Base-by-base conservation (phyloP, 176 grass and related monocot genomes). In the Avena sativa region DNA sequence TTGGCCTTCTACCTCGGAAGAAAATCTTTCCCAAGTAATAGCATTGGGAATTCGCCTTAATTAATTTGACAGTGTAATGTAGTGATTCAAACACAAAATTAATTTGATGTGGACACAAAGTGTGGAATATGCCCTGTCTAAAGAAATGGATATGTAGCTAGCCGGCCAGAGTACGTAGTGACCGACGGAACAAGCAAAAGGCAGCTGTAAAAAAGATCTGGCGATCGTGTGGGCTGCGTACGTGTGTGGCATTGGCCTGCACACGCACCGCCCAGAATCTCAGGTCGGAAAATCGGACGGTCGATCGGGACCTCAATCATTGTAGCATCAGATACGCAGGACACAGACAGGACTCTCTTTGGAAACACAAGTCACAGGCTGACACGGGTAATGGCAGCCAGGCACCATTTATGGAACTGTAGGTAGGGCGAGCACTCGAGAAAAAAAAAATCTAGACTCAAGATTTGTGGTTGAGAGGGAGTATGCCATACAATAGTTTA, bases 271-370 rank as follows among this genome's bases (percentile, higher is more conserved):
- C 6, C 5, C 6, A 34, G 64, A 67, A 67, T 67, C 64, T 67
- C 36, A 38, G 36, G 36, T 38, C 28, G 28, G 32, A 38, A 19
- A 38, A 38, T 69, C 32, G 65, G 65, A 69, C 30, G 65, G 32
- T 66, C 9, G 26, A 66, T 69, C 30, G 65, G 30, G 65, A 69
- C 65, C 30, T 69, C 30, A 69, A 69, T 69, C 65, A 69, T 69
- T 38, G 65, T 4, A 12, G 65, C 65, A 69, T 69, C 65, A 38
- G 65, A 69, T 34, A 38, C 65, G 65, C 63, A 66, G 1, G 20
- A 2, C 2, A n/a, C 56, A 1, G 7, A 2, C 44, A 46, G 44
- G 44, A 38, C 36, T 19, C 55, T 5, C 55, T 73, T 73, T 71
- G 9, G 19, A 44, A 21, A 71, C 69, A 12, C 69, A 71, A 71